phyloP scores from a whole-genome alignment of 345 rosid genomes.

The Syzygium jambos region DNA sequence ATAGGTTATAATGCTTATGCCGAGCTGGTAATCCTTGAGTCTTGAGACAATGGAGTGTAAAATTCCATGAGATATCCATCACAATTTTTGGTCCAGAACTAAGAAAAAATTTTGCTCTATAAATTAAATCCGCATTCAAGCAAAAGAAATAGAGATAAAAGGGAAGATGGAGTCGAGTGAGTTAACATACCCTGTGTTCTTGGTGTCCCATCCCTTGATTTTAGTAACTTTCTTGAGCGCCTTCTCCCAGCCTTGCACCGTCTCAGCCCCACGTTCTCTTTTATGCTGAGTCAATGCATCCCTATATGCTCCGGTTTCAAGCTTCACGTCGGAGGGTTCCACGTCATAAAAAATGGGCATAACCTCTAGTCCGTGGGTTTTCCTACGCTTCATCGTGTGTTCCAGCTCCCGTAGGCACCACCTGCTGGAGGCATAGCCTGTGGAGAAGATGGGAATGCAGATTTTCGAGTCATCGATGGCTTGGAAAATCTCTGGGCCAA shows the following conservation, averaged over 20 bases:
- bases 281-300: background rate
- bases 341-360: background rate
- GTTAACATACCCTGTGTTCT: background rate
- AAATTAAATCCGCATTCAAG: background rate
- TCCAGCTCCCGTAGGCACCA: background rate
- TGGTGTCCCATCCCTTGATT: background rate
- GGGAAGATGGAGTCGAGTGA: background rate
- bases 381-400: background rate
- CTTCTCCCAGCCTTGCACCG: fast-evolving
- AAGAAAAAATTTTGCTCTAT: background rate
- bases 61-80: background rate
- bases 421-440: fast-evolving
- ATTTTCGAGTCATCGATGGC: background rate
- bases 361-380: background rate
- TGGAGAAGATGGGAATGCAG: background rate
- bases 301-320: fast-evolving
- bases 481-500: background rate
- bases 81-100: background rate
- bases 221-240: fast-evolving
- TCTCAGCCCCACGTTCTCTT: fast-evolving
- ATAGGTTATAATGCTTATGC: background rate
- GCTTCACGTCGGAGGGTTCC: background rate
- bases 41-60: background rate
- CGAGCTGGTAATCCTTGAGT: background rate
- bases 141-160: background rate